These are phyloP conservation scores for Pichia terricola DNA, from an alignment of 1,139 yeast species.

Conservation along the genomic window DNA sequence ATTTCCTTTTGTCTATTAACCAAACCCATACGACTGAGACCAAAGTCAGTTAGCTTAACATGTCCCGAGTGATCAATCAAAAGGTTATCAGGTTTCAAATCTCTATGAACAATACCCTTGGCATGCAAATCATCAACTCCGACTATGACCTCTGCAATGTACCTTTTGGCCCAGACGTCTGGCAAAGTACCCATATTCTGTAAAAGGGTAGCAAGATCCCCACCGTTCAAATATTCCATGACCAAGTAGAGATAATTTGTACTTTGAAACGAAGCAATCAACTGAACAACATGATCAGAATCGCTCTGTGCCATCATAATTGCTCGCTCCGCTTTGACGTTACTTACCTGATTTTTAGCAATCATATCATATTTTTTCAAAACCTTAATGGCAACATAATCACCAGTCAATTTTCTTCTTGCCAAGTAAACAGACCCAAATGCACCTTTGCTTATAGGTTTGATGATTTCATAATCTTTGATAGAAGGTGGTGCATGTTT, in stretches of 20 bases:
- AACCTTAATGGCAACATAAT: slow-evolving; percentile 93
- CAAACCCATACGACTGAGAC: slow-evolving; percentile 82
- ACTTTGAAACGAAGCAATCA: slow-evolving; percentile 84
- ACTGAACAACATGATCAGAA: slow-evolving; percentile 86
- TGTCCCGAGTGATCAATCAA: slow-evolving; percentile 84
- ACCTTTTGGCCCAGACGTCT: slow-evolving; percentile 79
- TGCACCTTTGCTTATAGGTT: slow-evolving; percentile 95
- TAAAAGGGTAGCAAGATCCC: slow-evolving; percentile 84
- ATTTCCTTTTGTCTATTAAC: slow-evolving; percentile 59
- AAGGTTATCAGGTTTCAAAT: slow-evolving; percentile 83
- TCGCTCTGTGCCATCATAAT: slow-evolving; percentile 96
- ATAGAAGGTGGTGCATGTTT: slow-evolving; percentile 61
- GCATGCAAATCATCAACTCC: slow-evolving; percentile 86
- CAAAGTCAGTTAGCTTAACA: slow-evolving; percentile 88
- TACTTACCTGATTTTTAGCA: slow-evolving; percentile 90
- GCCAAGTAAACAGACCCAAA: slow-evolving; percentile 93
- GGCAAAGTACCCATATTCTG: slow-evolving; percentile 75
- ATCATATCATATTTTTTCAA: slow-evolving; percentile 91
- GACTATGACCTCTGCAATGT: slow-evolving; percentile 81
- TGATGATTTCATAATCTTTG: slow-evolving; percentile 79
- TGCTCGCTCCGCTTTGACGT: slow-evolving; percentile 90
- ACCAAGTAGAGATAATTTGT: slow-evolving; percentile 81
- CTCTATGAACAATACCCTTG: slow-evolving; percentile 68
- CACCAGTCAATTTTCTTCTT: slow-evolving; percentile 77
- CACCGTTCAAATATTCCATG: slow-evolving; percentile 95